phyloP scores from a whole-genome alignment of 176 grass and related monocot genomes.

The Saccharum officinarum region DNA sequence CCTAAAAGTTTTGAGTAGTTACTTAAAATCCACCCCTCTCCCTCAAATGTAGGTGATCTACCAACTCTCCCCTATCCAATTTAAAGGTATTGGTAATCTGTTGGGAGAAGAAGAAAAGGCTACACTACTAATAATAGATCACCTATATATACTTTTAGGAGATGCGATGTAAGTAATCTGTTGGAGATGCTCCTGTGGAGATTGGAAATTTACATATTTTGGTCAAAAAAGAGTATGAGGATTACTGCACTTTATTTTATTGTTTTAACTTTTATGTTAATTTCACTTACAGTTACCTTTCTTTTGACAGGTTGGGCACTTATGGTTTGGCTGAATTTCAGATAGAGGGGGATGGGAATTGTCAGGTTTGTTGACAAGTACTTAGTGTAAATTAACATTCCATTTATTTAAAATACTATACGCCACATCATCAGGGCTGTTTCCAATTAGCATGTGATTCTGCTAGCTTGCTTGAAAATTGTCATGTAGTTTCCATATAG shows the following conservation, averaged over 20 bases:
- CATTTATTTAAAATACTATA: conserved; percentile 1
- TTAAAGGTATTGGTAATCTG: no score
- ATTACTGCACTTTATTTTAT: neutral
- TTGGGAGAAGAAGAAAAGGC: no score
- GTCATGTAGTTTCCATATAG: neutral
- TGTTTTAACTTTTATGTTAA: conserved; percentile 8
- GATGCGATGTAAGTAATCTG: no score
- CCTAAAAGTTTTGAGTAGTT: no score
- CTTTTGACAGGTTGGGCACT: conserved; percentile 60
- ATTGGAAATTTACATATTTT: neutral
- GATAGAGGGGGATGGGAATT: conserved; percentile 96
- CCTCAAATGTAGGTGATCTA: no score
- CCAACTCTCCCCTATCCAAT: no score
- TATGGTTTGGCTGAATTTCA: conserved; percentile 93
- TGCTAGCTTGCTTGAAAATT: neutral
- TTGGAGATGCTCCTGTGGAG: neutral
- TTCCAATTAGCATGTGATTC: neutral
- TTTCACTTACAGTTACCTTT: neutral
- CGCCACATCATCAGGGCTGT: neutral
- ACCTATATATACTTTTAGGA: no score
- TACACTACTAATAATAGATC: no score
- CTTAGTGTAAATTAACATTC: neutral
- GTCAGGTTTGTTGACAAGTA: conserved; percentile 63
- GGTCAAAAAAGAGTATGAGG: neutral
- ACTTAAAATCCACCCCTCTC: no score